Base-by-base conservation (phyloP, 2,329 filamentous ascomycete species). In the Ophiostoma populinum region DNA sequence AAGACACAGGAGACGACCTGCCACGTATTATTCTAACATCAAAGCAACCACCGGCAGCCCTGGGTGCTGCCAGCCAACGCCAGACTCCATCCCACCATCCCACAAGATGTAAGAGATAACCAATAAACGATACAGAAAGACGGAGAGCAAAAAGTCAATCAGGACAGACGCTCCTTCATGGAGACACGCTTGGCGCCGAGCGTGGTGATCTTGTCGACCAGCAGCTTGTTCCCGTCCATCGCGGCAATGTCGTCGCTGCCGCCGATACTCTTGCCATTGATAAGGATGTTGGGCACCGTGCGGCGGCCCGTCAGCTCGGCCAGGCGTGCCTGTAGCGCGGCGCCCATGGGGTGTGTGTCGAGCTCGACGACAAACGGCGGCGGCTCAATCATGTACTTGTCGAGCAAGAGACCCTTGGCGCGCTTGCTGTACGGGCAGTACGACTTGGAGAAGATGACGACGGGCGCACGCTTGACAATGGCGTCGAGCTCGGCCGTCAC, bases 381-480 rank as follows among this genome's bases (percentile, higher is more conserved):
- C 0, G 90, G 90, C 1, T 72, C 68, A 51, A 98, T 92, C 36
- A 62, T 63, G 61, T 95, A 95, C 47, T 79, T 76, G 16, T 86
- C 72, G 27, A 93, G 70, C 26, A 98, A 69, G 37, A 95, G 69
- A 28, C 65, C 63, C 58, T 98, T 98, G 30, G 90, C 90, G 46
- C 73, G 75, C 51, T 75, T 78, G 34, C 85, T 94, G 58, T 70
- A 77, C 1, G 80, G 83, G 55, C 90, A 98, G 58, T 87, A 93
- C 1, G 80, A 72, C 57, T 98, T 95, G 43, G 85, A 93, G 61
- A 95, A 95, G 47, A 98, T 82, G 52, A 94, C 80, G 40, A 95
- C 83, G 90, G 87, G 85, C 3, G 81, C 75, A 50, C 75, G 78
- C 59, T 86, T 90, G 43, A 95, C 55, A 32, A 95, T 92, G 7